A percentile compares a stretch with the other conserved stretches of the same genome.
Evolutionary conservation across 2,329 filamentous ascomycete species (phyloP).

Genomic region (Ilyonectria sp.): DNA sequence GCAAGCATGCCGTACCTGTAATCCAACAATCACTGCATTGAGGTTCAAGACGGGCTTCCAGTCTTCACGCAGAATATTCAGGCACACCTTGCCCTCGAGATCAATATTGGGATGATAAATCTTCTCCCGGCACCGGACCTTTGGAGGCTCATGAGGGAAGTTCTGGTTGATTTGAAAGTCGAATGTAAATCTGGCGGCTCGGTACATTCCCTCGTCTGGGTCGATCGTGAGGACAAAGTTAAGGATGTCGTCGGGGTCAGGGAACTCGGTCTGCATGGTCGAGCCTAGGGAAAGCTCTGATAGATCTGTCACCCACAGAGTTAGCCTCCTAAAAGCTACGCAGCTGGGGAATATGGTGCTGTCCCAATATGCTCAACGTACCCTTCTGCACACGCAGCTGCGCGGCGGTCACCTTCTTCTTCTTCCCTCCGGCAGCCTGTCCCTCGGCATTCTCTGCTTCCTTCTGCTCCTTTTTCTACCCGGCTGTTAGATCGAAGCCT

Average conservation of each 20-base stretch:
- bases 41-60: conserved; percentile 99
- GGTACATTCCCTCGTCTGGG: conserved; percentile 91
- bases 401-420: conserved; percentile 98
- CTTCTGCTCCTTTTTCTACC: conserved; percentile 95
- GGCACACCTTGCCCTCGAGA: conserved; percentile 95
- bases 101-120: conserved; percentile 99
- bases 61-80: conserved; percentile 97
- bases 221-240: conserved; percentile 87
- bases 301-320: conserved; percentile 70
- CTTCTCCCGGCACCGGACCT: conserved; percentile 97
- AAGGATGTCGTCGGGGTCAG: conserved; percentile 87
- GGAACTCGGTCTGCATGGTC: conserved; percentile 87
- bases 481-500: conserved; percentile 42
- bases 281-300: conserved; percentile 83
- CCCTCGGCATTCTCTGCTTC: conserved; percentile 88
- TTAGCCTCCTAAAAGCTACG: conserved; percentile 26
- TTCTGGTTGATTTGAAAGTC: conserved; percentile 93
- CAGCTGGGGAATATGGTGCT: conserved; percentile 1
- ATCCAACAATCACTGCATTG: conserved; percentile 94
- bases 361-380: conserved; percentile 55
- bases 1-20: conserved; percentile 74
- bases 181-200: conserved; percentile 89
- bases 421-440: conserved; percentile 81
- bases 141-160: conserved; percentile 97
- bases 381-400: conserved; percentile 97